Evolutionary conservation across 1,139 yeast genomes (phyloP), one percentile per base, ranked within the genome.

Genomic region (Pichiaceae sp.): DNA sequence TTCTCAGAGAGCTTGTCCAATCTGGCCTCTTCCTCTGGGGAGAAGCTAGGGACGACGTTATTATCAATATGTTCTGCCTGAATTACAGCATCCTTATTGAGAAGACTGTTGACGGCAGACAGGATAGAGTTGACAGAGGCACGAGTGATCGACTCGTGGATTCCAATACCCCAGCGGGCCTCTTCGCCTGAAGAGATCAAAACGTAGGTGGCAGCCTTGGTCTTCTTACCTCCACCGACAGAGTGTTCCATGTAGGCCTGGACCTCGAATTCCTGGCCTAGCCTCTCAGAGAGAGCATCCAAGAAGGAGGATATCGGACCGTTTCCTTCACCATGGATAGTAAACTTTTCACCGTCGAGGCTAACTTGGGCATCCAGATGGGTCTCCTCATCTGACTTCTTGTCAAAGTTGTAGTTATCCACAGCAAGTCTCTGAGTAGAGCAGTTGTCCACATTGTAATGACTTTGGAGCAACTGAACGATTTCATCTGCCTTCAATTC

Each of bases 261-360:
- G 43, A 91, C 94, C 52, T 82, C 87, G 38, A 89, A 64, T 41
- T 66, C 62, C 31, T 63, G 50, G 33, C 75, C 75, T 40, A 85
- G 69, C 41, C 69, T 66, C 34, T 67, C 64, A 34, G 79, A 67
- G 44, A 91, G 60, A 12, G 96, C 96, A 59, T 86, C 81, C 29
- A 81, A 70, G 62, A 89, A 80, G 1, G 96, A 83, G 20, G 98
- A 91, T 49, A 91, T 79, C 45, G 96, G 97, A 59, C 98, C 98
- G 57, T 91, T 91, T 59, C 98, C 98, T 35, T 66, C 61, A 48
- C 97, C 97, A 32, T 63, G 59, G 33, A 84, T 68, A 26, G 62
- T 59, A 37, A 68, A 58, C 16, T 57, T 43, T 41, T 66, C 56
- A 38, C 78, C 86, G 40, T 72, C 66, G 33, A 39, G 54, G 49